phyloP scores from a whole-genome alignment of 2,329 filamentous ascomycete genomes.

The Xylaria sp. region DNA sequence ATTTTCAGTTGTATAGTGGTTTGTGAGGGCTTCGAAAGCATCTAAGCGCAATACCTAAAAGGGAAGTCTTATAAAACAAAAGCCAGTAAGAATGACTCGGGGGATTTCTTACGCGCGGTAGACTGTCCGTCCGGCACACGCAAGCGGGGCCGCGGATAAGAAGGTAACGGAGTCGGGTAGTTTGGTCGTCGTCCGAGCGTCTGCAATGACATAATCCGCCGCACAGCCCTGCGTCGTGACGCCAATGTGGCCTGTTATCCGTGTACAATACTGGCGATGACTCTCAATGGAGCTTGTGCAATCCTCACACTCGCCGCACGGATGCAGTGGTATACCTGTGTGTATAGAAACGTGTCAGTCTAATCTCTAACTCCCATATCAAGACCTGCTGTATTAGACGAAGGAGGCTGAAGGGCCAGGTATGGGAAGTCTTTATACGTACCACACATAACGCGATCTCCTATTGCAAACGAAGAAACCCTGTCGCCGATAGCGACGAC shows the following conservation, averaged over 20 bases:
- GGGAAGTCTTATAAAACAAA: background rate
- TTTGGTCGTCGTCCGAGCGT: slow-evolving; percentile 57
- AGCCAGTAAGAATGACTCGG: background rate
- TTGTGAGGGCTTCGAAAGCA: background rate
- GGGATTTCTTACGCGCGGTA: slow-evolving; percentile 52
- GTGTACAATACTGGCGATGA: slow-evolving; percentile 62
- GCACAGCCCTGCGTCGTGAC: slow-evolving; percentile 64
- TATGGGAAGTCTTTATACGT: background rate
- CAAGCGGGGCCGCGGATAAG: slow-evolving; percentile 63
- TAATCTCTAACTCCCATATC: background rate
- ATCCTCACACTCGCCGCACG: slow-evolving; percentile 63
- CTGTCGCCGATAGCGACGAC: slow-evolving; percentile 58
- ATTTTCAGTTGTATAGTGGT: background rate
- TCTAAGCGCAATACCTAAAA: background rate
- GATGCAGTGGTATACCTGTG: slow-evolving; percentile 57
- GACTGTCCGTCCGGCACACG: slow-evolving; percentile 64
- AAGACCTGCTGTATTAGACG: too few species aligned
- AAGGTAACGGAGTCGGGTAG: slow-evolving; percentile 62
- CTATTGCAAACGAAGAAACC: slow-evolving; percentile 56
- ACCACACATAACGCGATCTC: slow-evolving; percentile 66
- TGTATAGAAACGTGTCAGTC: background rate
- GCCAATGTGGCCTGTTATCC: slow-evolving; percentile 58
- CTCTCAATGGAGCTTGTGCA: slow-evolving; percentile 59
- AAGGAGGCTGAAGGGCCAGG: too few species aligned
- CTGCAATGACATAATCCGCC: slow-evolving; percentile 65